A percentile compares a stretch with the other conserved stretches of the same genome.
Evolutionary conservation across 192 early-diverging fungal species (phyloP).

Genomic region (Pilobolus umbonatus): DNA sequence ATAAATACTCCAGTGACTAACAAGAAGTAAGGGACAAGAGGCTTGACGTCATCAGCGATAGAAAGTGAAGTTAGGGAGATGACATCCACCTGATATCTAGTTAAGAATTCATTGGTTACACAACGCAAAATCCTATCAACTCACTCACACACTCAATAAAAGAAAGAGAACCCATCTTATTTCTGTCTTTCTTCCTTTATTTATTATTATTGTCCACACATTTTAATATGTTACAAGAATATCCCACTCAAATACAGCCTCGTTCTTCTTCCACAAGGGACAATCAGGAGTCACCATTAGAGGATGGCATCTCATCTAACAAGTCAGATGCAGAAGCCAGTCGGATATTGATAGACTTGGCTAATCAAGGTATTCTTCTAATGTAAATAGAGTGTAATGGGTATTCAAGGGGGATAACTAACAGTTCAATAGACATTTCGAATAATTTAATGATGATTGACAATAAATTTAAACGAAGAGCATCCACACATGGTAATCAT

Average conservation of each 20-base stretch:
- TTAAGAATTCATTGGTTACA: too few species aligned
- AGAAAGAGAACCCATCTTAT: too few species aligned
- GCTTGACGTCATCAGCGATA: too few species aligned
- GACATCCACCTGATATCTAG: too few species aligned
- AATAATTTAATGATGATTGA: slow-evolving; percentile 4
- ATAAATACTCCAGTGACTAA: too few species aligned
- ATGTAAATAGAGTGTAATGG: neutral
- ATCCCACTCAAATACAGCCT: slow-evolving; percentile 20
- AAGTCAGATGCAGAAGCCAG: slow-evolving; percentile 35
- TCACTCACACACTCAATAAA: too few species aligned
- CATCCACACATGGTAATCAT: too few species aligned
- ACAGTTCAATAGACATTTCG: neutral
- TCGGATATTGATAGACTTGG: slow-evolving; percentile 31
- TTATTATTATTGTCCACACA: neutral
- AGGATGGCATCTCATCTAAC: slow-evolving; percentile 8
- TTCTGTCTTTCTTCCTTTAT: neutral
- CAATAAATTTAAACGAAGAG: neutral
- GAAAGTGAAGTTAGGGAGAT: too few species aligned
- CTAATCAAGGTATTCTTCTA: slow-evolving; percentile 21
- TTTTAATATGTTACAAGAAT: slow-evolving; percentile 4
- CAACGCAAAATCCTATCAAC: too few species aligned
- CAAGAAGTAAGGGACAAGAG: too few species aligned
- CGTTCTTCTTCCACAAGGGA: slow-evolving; percentile 25
- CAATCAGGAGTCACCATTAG: neutral
- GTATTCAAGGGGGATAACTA: neutral